Evolutionary conservation across 1,284 basidiomycete genomes (phyloP), one percentile per base, ranked within the genome.

Genomic region (Malassezia caprae): DNA sequence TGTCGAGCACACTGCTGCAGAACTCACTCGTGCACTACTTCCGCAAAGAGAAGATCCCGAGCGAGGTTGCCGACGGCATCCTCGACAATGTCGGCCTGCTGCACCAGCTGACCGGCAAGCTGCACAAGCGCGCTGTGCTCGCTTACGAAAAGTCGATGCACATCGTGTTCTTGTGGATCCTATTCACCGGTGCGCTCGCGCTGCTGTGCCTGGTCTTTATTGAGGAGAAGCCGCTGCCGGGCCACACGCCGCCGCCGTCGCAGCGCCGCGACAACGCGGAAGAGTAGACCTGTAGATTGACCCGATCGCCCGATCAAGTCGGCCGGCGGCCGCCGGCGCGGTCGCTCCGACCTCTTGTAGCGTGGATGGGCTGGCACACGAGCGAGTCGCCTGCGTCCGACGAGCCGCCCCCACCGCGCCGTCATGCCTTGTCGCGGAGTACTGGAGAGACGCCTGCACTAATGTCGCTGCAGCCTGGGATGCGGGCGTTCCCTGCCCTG

Each of bases 1-100:
- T 76, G 19, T 70, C 74, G 8, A 68, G 66, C 43, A 72, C 72
- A 19, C 69, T 76, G 43, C 64, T 76, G 30, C 76, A 76, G 58
- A 73, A 75, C 61, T 58, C 63, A 41, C 67, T 76, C 53, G 69
- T 70, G 54, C 48, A 55, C 31, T 65, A 70, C 50, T 52, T 72
- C 17, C 59, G 63, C 45, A 59, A 59, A 57, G 62, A 59, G 31
- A 51, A 67, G 49, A 61, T 76, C 11, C 62, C 65, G 3, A 48
- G 54, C 30, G 67, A 71, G 59, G 56, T 75, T 30, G 73, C 76
- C 55, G 49, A 58, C 23, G 48, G 58, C 23, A 75, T 76, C 56
- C 64, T 75, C 34, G 53, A 62, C 34, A 73, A 76, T 43, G 75
- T 75, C 21, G 55, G 53, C 27, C 42, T 39, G 30, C 48, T 54